Evolutionary conservation across 176 grass and related monocot species (phyloP).

Genomic region (Triticum aestivum): IWGSC_CS_RefSeq_v2.1 NC_057800.1:324980701-324981200

Average conservation of each 20-base stretch:
- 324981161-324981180: not conserved
- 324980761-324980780: too few relatives aligned
- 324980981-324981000: too few relatives aligned
- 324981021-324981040: not conserved
- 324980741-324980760: too few relatives aligned
- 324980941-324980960: too few relatives aligned
- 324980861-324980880: not conserved
- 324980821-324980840: not conserved
- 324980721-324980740: too few relatives aligned
- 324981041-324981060: constrained; percentile 18
- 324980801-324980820: not conserved
- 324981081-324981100: not conserved
- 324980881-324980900: not conserved
- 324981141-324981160: constrained; percentile 11
- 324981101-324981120: not conserved
- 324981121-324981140: not conserved
- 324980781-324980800: not conserved
- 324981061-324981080: not conserved
- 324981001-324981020: too few relatives aligned
- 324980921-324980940: not conserved
- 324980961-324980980: constrained; percentile 5
- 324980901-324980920: constrained; percentile 2
- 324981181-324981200: constrained; percentile 88
- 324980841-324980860: not conserved
- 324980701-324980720: too few relatives aligned